Conservation (phyloP, 2,329 filamentous ascomycete species). For the Xylariomycetidae sp. region DNA sequence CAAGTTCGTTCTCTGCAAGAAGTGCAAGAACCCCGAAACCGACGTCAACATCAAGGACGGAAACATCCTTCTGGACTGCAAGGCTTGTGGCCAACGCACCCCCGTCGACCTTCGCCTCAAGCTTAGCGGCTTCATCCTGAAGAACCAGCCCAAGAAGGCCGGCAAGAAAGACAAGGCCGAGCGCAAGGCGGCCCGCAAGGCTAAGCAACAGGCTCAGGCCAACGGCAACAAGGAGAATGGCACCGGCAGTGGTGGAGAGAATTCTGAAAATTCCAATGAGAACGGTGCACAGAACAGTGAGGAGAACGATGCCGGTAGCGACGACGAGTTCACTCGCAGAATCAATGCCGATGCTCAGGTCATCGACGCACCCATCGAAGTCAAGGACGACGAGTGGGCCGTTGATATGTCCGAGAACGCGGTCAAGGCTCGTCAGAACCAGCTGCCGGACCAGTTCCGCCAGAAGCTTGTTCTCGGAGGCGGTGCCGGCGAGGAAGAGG, state of each 20-base stretch:
- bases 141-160: conserved; percentile 87
- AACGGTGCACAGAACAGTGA: conserved; percentile 44
- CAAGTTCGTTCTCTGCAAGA: conserved; percentile 98
- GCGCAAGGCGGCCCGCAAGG: conserved; percentile 84
- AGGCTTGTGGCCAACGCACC: conserved; percentile 91
- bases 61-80: conserved; percentile 90
- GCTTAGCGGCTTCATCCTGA: conserved; percentile 94
- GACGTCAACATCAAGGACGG: conserved; percentile 93
- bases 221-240: conserved; percentile 50
- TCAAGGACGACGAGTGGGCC: conserved; percentile 88
- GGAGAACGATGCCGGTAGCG: conserved; percentile 66
- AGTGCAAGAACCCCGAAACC: conserved; percentile 99
- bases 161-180: conserved; percentile 90
- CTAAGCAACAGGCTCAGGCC: conserved; percentile 65
- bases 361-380: conserved; percentile 48
- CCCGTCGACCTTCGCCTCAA: conserved; percentile 91
- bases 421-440: conserved; percentile 87
- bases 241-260: conserved; percentile 57
- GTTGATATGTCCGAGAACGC: conserved; percentile 95
- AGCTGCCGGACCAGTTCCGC: conserved; percentile 92
- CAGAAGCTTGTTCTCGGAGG: conserved; percentile 74
- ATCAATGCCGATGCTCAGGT: conserved; percentile 58
- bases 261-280: conserved; percentile 54
- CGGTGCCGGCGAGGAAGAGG: conserved; percentile 54
- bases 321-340: conserved; percentile 85